Evolutionary conservation across 2,329 filamentous ascomycete species (phyloP).

Genomic region (Aspergillus nomiae): DNA sequence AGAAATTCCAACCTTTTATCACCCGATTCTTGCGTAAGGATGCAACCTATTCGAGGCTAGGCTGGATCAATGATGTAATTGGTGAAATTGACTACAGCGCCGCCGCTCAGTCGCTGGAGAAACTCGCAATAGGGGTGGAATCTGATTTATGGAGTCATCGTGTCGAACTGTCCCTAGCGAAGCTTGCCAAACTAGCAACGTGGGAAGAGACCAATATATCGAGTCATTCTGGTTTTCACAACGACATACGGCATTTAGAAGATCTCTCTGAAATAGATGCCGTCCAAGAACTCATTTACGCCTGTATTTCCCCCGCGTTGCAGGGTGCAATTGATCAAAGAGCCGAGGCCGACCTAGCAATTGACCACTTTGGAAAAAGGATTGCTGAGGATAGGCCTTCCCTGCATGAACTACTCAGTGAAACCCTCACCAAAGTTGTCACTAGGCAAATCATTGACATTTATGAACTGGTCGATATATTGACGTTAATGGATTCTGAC

Average conservation of each 20-base stretch:
- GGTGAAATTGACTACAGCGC: conserved; percentile 72
- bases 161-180: conserved; percentile 85
- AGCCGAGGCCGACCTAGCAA: conserved; percentile 74
- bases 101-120: conserved; percentile 70
- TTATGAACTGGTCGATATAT: conserved; percentile 59
- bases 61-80: conserved; percentile 92
- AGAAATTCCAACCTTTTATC: conserved; percentile 69
- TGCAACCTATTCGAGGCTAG: conserved; percentile 72
- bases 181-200: conserved; percentile 73
- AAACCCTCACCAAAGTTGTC: conserved; percentile 69
- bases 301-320: conserved; percentile 69
- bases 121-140: conserved; percentile 71
- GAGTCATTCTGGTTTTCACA: conserved; percentile 42
- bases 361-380: conserved; percentile 64
- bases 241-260: conserved; percentile 57
- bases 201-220: conserved; percentile 36
- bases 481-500: conserved; percentile 73
- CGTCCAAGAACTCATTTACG: conserved; percentile 78
- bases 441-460: conserved; percentile 67
- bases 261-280: conserved; percentile 68
- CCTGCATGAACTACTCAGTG: conserved; percentile 70
- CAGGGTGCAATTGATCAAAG: conserved; percentile 75
- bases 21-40: conserved; percentile 77
- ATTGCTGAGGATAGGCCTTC: conserved; percentile 62
- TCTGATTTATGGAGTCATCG: conserved; percentile 89